These are phyloP conservation scores for Boletus sp. DNA, from an alignment of 768 basidiomycete genomes.

Conservation along the genomic window DNA sequence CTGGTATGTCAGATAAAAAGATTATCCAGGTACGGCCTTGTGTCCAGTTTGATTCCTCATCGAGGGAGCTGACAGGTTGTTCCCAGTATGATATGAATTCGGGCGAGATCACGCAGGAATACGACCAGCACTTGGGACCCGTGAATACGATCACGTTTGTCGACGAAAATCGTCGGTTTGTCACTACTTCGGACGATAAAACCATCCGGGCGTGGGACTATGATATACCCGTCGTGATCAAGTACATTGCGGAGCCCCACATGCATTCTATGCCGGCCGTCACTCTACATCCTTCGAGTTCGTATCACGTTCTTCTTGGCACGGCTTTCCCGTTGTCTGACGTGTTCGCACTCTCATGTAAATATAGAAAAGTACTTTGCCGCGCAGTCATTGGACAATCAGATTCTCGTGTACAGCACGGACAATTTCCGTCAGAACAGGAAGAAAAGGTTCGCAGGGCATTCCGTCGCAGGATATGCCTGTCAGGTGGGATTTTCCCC, in stretches of 20 bases:
- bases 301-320: constrained; percentile 33
- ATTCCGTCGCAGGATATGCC: constrained; percentile 95
- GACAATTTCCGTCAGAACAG: constrained; percentile 99
- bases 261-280: constrained; percentile 99
- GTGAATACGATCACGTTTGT: constrained; percentile 99
- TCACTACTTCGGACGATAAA: constrained; percentile 98
- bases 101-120: constrained; percentile 95
- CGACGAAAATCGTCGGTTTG: constrained; percentile 94
- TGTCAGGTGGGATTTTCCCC: constrained; percentile 97
- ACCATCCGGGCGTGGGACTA: constrained; percentile 99
- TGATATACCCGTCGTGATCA: constrained; percentile 99
- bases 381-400: constrained; percentile 96
- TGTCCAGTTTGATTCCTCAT: not conserved
- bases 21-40: constrained; percentile 78
- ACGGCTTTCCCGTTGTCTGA: not conserved
- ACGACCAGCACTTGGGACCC: constrained; percentile 97
- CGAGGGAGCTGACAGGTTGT: not conserved
- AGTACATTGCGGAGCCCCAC: constrained; percentile 97
- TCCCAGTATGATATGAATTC: constrained; percentile 90
- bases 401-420: constrained; percentile 95
- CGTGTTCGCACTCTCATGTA: constrained; percentile 15
- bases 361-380: constrained; percentile 88
- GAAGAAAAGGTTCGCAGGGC: constrained; percentile 97
- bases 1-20: constrained; percentile 99
- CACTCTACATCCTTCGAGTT: constrained; percentile 91